phyloP scores from a whole-genome alignment of 23 red algal genomes.

The Gracilaria vermiculophylla region DNA sequence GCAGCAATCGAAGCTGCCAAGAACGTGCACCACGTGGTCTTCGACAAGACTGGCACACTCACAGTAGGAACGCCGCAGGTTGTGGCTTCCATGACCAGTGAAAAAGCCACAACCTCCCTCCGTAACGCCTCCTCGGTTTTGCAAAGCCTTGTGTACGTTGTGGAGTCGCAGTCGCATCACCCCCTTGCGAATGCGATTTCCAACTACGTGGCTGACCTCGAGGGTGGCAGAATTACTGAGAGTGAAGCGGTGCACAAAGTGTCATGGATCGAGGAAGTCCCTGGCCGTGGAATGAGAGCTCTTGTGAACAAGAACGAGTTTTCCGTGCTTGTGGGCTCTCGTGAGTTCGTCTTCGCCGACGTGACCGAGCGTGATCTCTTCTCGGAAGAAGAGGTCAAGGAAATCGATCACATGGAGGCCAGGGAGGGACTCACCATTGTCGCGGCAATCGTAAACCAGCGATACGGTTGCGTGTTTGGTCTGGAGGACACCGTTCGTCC shows the following conservation, averaged over 20 bases:
- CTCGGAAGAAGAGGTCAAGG: conserved; percentile 33
- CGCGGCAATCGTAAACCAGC: conserved; percentile 64
- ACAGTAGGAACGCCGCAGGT: conserved; percentile 65
- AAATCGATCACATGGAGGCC: conserved; percentile 53
- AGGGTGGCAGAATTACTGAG: not conserved
- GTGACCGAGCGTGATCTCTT: conserved; percentile 24
- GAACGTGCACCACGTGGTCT: conserved; percentile 52
- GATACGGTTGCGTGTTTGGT: conserved; percentile 63
- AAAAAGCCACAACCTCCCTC: not conserved
- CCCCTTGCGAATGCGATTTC: conserved; percentile 70
- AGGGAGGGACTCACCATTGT: conserved; percentile 79
- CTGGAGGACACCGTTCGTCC: conserved; percentile 88
- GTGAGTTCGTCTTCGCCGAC: conserved; percentile 37
- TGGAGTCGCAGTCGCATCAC: conserved; percentile 74
- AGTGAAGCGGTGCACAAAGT: conserved; percentile 21
- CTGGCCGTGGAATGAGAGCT: conserved; percentile 61
- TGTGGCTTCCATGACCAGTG: not conserved
- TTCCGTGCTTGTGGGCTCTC: conserved; percentile 42
- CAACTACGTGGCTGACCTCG: conserved; percentile 28
- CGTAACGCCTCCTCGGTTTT: conserved; percentile 27
- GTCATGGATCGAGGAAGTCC: conserved; percentile 35
- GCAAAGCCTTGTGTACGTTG: conserved; percentile 42
- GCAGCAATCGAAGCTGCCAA: conserved; percentile 48
- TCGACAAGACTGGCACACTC: conserved; percentile 96
- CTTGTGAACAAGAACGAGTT: conserved; percentile 39